Conservation (phyloP, 805 yeast species). For the Barnettozyma wickerhamii region DNA sequence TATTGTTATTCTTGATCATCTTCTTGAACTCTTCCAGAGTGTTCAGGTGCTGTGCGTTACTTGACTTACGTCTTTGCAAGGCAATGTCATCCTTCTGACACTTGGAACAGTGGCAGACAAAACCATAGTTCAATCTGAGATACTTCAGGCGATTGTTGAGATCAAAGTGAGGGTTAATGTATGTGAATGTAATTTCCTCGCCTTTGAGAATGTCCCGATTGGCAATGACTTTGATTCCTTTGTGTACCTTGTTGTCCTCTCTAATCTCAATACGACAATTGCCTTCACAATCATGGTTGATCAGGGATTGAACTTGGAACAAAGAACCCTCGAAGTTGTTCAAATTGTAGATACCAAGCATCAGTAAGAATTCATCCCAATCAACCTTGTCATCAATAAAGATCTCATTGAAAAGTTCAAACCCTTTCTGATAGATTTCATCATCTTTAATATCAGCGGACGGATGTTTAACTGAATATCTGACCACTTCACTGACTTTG, state of each 20-base stretch:
- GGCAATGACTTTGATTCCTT: slow-evolving; percentile 60
- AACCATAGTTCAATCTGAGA: slow-evolving; percentile 76
- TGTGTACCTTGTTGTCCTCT: slow-evolving; percentile 33
- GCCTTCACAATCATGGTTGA: slow-evolving; percentile 76
- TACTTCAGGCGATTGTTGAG: slow-evolving; percentile 60
- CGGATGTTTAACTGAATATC: slow-evolving; percentile 40
- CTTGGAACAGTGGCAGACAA: slow-evolving; percentile 60
- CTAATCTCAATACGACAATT: slow-evolving; percentile 49
- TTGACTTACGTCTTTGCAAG: slow-evolving; percentile 44
- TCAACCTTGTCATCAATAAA: slow-evolving; percentile 37
- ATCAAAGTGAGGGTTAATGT: slow-evolving; percentile 63
- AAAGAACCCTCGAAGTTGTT: slow-evolving; percentile 66
- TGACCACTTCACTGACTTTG: slow-evolving; percentile 57
- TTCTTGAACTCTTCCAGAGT: slow-evolving; percentile 36
- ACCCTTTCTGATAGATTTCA: slow-evolving; percentile 35
- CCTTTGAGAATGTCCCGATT: slow-evolving; percentile 51
- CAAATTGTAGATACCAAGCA: slow-evolving; percentile 70
- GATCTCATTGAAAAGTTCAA: slow-evolving; percentile 41
- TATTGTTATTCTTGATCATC: slow-evolving; percentile 38
- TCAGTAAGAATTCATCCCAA: slow-evolving; percentile 52
- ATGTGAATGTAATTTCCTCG: slow-evolving; percentile 66
- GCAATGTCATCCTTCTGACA: slow-evolving; percentile 53
- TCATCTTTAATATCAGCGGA: slow-evolving; percentile 1
- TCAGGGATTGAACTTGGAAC: slow-evolving; percentile 59
- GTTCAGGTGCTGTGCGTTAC: slow-evolving; percentile 21